Conservation (phyloP, 768 basidiomycete species). For the Auricularia heimuer region DNA sequence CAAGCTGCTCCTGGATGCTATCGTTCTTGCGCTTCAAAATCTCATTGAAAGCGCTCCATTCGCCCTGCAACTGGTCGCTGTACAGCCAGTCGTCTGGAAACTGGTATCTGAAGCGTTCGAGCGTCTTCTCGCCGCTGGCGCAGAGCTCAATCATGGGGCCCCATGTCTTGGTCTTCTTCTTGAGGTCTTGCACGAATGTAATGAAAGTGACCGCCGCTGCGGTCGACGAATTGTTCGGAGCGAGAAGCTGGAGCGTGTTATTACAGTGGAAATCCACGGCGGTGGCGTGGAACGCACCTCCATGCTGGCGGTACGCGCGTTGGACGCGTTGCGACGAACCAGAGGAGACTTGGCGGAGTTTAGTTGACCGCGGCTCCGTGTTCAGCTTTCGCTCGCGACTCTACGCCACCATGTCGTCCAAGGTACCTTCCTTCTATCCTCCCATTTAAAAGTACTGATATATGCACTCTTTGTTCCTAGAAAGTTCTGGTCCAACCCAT, state of each 20-base stretch:
- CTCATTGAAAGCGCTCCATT: slow-evolving; percentile 98
- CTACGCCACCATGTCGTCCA: slow-evolving; percentile 1
- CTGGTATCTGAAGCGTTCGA: slow-evolving; percentile 94
- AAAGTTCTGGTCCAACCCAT: slow-evolving; percentile 97
- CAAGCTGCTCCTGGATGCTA: slow-evolving; percentile 95
- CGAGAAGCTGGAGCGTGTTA: background rate
- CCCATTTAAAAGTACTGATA: background rate
- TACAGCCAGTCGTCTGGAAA: slow-evolving; percentile 98
- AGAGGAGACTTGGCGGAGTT: background rate
- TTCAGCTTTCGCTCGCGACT: background rate
- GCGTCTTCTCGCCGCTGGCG: slow-evolving; percentile 89
- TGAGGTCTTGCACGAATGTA: slow-evolving; percentile 98
- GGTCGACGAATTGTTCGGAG: slow-evolving; percentile 54
- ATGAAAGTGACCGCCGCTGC: slow-evolving; percentile 98
- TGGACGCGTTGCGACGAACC: background rate
- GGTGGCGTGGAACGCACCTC: slow-evolving; percentile 25
- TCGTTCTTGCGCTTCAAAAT: slow-evolving; percentile 97
- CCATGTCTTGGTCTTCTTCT: slow-evolving; percentile 95
- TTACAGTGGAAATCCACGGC: background rate
- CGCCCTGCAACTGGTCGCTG: slow-evolving; percentile 91
- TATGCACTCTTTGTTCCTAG: background rate
- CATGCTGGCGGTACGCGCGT: slow-evolving; percentile 18
- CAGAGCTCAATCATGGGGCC: slow-evolving; percentile 92
- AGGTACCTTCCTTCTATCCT: background rate
- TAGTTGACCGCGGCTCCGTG: background rate